Conservation (phyloP, 176 grass and related monocot species). For the Phyllostachys edulis region DNA sequence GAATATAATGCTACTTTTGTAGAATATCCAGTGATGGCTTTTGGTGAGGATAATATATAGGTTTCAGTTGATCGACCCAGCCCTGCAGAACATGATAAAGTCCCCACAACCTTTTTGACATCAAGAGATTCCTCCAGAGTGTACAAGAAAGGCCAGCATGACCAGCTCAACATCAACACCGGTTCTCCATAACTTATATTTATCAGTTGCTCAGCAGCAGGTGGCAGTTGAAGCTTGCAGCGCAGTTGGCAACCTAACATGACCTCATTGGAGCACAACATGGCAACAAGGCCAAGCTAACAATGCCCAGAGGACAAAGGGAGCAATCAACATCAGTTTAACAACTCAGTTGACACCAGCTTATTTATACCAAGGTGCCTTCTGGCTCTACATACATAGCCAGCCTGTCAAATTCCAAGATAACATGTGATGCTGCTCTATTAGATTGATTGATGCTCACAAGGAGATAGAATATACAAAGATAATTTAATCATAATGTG, state of each 20-base stretch:
- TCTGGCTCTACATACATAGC: constrained; percentile 12
- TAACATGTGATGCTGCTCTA: constrained; percentile 31
- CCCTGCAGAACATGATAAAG: constrained; percentile 12
- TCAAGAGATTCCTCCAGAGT: constrained; percentile 28
- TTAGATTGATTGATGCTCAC: constrained; percentile 22
- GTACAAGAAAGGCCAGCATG: constrained; percentile 32
- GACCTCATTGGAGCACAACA: constrained; percentile 22
- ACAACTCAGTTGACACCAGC: constrained; percentile 33
- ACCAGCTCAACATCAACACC: constrained; percentile 29
- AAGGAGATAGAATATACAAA: constrained; percentile 38
- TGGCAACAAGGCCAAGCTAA: constrained; percentile 31
- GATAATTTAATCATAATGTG: constrained; percentile 46
- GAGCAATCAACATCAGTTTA: constrained; percentile 42
- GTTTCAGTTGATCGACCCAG: neutral
- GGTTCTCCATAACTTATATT: constrained; percentile 20
- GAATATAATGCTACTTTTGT: constrained; percentile 20
- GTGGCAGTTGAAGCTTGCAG: constrained; percentile 43
- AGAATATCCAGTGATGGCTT: neutral
- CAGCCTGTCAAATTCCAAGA: constrained; percentile 36
- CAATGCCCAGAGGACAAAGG: constrained; percentile 38
- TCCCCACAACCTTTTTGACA: constrained; percentile 7
- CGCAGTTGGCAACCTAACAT: constrained; percentile 36
- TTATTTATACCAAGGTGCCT: constrained; percentile 11
- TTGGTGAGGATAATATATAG: constrained; percentile 11
- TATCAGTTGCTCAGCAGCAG: constrained; percentile 29